Conservation (phyloP, 805 yeast species). For the Lipomyces kockii region DNA sequence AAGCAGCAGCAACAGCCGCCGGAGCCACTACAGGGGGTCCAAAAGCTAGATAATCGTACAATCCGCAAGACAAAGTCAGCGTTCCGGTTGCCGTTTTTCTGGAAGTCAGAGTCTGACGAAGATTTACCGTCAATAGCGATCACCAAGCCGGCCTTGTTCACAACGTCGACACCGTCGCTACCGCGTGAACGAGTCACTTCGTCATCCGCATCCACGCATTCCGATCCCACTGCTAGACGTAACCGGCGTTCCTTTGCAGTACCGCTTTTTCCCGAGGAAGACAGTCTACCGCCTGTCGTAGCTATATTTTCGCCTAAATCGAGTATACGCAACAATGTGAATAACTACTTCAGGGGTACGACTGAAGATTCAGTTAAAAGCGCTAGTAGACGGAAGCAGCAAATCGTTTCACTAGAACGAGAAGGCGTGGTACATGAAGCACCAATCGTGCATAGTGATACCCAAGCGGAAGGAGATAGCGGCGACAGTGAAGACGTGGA, state of each 20-base stretch:
- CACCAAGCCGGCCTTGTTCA: background rate
- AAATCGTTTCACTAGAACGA: slow-evolving; percentile 21
- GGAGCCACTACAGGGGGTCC: background rate
- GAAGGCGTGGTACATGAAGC: slow-evolving; percentile 18
- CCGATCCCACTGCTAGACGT: slow-evolving; percentile 16
- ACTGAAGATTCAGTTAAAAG: slow-evolving; percentile 8
- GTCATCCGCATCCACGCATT: slow-evolving; percentile 10
- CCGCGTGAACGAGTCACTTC: background rate
- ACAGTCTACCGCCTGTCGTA: slow-evolving; percentile 26
- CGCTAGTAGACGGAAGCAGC: slow-evolving; percentile 18
- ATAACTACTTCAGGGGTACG: slow-evolving; percentile 1
- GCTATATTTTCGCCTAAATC: slow-evolving; percentile 5
- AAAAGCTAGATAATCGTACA: background rate
- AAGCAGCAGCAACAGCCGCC: background rate
- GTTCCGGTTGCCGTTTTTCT: slow-evolving; percentile 34
- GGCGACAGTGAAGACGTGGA: slow-evolving; percentile 12
- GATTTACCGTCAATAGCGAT: background rate
- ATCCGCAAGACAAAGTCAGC: slow-evolving; percentile 18
- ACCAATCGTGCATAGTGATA: slow-evolving; percentile 5
- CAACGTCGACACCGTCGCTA: slow-evolving; percentile 7
- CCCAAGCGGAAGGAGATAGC: slow-evolving; percentile 1
- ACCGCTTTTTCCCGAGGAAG: slow-evolving; percentile 36
- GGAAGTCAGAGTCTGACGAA: slow-evolving; percentile 36
- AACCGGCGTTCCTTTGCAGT: slow-evolving; percentile 18
- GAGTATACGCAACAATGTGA: slow-evolving; percentile 25